phyloP scores from a whole-genome alignment of 2,329 filamentous ascomycete species.

The Pyrenophora seminiperda region DNA sequence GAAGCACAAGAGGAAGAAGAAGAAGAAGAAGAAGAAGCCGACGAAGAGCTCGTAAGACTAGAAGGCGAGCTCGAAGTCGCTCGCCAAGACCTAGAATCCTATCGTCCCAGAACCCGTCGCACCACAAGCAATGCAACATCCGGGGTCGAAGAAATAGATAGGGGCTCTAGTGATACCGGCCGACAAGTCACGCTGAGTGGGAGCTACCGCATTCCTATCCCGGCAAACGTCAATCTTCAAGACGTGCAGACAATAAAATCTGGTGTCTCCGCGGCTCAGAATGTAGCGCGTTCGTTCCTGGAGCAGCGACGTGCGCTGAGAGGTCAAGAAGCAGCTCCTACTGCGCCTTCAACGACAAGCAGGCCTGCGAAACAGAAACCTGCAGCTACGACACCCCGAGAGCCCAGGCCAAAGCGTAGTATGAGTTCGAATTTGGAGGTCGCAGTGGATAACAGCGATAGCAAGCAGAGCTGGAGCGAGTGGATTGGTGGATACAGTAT shows the following conservation, averaged over 20 bases:
- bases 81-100: constrained; percentile 37
- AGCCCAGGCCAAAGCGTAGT: constrained; percentile 9
- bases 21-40: constrained; percentile 33
- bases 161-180: constrained; percentile 14
- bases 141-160: constrained; percentile 39
- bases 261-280: constrained; percentile 43
- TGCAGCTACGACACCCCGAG: constrained; percentile 1
- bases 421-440: constrained; percentile 24
- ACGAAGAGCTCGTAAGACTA: constrained; percentile 39
- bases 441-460: constrained; percentile 16
- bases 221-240: constrained; percentile 36
- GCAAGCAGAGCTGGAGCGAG: constrained; percentile 43
- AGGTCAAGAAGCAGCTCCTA: not conserved
- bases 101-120: constrained; percentile 20
- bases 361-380: not conserved
- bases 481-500: constrained; percentile 49
- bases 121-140: constrained; percentile 21
- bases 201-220: constrained; percentile 46
- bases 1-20: constrained; percentile 37
- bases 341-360: not conserved
- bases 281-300: constrained; percentile 40
- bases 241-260: constrained; percentile 44
- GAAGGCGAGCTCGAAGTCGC: constrained; percentile 44
- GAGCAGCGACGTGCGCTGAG: constrained; percentile 34
- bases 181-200: constrained; percentile 43